Evolutionary conservation across 345 rosid genomes (phyloP).

Genomic region (Acer campestre): DNA sequence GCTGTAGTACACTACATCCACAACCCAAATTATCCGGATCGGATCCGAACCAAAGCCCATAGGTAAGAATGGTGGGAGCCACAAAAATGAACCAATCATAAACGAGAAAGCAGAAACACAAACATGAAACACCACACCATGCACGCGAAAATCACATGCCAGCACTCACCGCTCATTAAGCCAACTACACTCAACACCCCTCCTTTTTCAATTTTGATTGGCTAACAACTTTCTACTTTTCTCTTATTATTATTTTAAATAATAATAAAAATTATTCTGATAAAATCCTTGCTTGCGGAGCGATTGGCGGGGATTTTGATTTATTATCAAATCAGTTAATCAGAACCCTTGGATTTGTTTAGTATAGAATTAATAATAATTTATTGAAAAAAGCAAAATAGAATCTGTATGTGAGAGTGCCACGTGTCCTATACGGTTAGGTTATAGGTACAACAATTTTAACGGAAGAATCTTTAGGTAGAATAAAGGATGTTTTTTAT

Average conservation of each 20-base stretch:
- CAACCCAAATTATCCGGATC: too few relatives aligned
- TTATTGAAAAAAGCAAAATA: not conserved
- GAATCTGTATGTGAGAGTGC: conserved; percentile 5
- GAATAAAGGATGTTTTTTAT: not conserved
- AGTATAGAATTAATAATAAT: too few relatives aligned
- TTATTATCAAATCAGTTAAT: too few relatives aligned
- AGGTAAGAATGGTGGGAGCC: not conserved
- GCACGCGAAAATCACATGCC: conserved; percentile 6
- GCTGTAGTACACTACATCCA: not conserved
- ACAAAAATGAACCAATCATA: not conserved
- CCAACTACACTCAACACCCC: not conserved
- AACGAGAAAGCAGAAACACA: conserved; percentile 18
- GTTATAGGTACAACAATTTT: conserved; percentile 16
- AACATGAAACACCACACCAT: too few relatives aligned
- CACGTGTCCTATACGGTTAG: conserved; percentile 16
- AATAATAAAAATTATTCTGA: not conserved
- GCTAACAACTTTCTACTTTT: conserved; percentile 16
- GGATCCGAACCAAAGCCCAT: too few relatives aligned
- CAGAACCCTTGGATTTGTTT: not conserved
- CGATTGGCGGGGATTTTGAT: conserved; percentile 25
- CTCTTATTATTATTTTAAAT: not conserved
- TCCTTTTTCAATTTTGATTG: conserved; percentile 16
- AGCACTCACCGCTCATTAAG: conserved; percentile 13
- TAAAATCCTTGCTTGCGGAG: conserved; percentile 28
- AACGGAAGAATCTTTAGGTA: conserved; percentile 26